phyloP scores from a whole-genome alignment of 2,329 filamentous ascomycete genomes.

The Cercospora janseana region DNA sequence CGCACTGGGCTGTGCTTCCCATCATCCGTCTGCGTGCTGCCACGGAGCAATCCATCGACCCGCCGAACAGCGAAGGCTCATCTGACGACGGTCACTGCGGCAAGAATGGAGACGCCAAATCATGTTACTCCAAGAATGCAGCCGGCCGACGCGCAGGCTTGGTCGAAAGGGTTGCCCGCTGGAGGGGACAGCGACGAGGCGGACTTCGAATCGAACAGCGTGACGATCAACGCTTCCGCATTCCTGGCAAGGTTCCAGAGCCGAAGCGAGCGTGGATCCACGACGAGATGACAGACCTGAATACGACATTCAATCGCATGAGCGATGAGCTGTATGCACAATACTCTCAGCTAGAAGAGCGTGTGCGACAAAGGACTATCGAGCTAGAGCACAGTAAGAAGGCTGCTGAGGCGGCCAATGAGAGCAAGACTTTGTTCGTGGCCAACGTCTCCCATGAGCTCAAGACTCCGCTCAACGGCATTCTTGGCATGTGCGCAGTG shows the following conservation, averaged over 20 bases:
- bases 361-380: conserved; percentile 76
- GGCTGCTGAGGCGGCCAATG: conserved; percentile 89
- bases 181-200: conserved; percentile 28
- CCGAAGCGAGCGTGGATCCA: conserved; percentile 71
- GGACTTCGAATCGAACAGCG: conserved; percentile 37
- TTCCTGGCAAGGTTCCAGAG: conserved; percentile 72
- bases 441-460: conserved; percentile 61
- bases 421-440: conserved; percentile 64
- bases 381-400: conserved; percentile 88
- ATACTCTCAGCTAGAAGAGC: conserved; percentile 78
- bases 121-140: neutral
- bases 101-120: conserved; percentile 5
- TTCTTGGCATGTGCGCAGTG: conserved; percentile 88
- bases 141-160: conserved; percentile 29
- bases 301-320: conserved; percentile 87
- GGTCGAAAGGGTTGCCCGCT: conserved; percentile 38
- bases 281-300: conserved; percentile 82
- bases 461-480: conserved; percentile 92
- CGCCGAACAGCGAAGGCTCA: conserved; percentile 44
- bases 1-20: conserved; percentile 77
- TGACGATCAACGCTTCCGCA: conserved; percentile 64
- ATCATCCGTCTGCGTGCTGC: conserved; percentile 74
- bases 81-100: conserved; percentile 8
- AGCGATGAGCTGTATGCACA: conserved; percentile 84
- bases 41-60: conserved; percentile 69